Conservation (phyloP, 2,329 filamentous ascomycete genomes). For the Colletotrichum tabaci region DNA sequence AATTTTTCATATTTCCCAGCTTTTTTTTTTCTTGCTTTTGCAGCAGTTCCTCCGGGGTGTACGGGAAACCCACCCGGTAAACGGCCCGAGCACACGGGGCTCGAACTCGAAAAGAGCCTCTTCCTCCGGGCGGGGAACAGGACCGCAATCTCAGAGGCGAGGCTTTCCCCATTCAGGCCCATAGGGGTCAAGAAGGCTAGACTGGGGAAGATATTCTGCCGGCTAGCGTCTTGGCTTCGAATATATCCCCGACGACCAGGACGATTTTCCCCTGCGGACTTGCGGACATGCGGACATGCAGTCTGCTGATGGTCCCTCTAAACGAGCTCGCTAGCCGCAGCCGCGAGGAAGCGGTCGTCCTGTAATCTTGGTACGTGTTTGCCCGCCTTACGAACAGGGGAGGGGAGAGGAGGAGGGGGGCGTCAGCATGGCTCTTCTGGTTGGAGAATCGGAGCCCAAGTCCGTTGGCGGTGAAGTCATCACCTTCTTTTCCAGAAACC, state of each 20-base stretch:
- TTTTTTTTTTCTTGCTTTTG: background rate
- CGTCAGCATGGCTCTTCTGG: no score
- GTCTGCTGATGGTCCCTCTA: no score
- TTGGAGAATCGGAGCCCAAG: no score
- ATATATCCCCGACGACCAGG: slow-evolving; percentile 19
- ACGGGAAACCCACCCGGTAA: background rate
- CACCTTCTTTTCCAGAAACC: no score
- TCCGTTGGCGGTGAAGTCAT: no score
- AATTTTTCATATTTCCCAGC: background rate
- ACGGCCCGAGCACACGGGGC: background rate
- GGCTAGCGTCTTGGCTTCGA: slow-evolving; percentile 28
- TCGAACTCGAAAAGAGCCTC: background rate
- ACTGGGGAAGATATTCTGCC: background rate
- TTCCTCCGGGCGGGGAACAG: background rate
- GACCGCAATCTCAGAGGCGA: background rate
- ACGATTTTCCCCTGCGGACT: background rate
- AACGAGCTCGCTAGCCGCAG: background rate
- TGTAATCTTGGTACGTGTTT: background rate
- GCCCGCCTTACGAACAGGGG: no score
- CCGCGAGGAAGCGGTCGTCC: background rate
- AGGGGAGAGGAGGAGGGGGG: no score
- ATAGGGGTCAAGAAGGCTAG: background rate
- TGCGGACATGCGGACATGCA: background rate
- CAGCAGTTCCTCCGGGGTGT: background rate
- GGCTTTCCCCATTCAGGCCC: background rate